Base-by-base conservation (phyloP, 257 asterid species). In the Coffea canephora region DNA sequence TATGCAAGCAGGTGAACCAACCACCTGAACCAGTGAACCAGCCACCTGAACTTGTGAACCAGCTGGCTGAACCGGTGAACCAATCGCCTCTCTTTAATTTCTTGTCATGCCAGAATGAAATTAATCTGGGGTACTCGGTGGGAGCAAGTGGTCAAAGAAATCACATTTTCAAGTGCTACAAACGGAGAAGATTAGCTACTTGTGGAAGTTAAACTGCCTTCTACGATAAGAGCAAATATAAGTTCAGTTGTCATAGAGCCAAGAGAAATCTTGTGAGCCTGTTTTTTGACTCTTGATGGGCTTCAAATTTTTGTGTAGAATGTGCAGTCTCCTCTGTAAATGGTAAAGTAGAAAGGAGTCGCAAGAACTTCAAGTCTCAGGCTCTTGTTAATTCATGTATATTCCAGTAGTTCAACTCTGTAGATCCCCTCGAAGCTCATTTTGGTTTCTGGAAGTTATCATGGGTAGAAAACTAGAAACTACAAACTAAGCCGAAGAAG, bases 111-210 rank as follows among this genome's bases (percentile, higher is more conserved):
- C 71, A 78, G 74, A 79, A 73, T 79, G 74, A 64, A 65, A 10
- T 4, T 49, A 49, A 9, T 0, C 66, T 10, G 3, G 69, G 25
- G 45, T 55, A 27, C 73, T 57, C 67, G 4, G 52, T 73, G 13
- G 62, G 61, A 78, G 79, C 31, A 67, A 1, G 52, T 69, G 68
- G 36, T 62, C 43, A 49, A 68, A 78, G 34, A 16, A 61, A 50
- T 36, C 27, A 18, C 36, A 70, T 45, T 43, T 15, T 81, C n/a
- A 83, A 68, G 61, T 76, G 79, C 81, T 86, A 83, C 82, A 76
- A 62, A 70, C 71, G 84, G 55, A 31, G 87, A 71, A 77, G 55
- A 78, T 25, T 52, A 21, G 45, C 71, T 8, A 62, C 84, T 2
- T 79, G 82, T 16, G 59, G 50, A 75, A 64, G 75, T 39, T 71